These are phyloP conservation scores for Primulina huaijiensis DNA, from an alignment of 257 asterid genomes.

Conservation along the genomic window DNA sequence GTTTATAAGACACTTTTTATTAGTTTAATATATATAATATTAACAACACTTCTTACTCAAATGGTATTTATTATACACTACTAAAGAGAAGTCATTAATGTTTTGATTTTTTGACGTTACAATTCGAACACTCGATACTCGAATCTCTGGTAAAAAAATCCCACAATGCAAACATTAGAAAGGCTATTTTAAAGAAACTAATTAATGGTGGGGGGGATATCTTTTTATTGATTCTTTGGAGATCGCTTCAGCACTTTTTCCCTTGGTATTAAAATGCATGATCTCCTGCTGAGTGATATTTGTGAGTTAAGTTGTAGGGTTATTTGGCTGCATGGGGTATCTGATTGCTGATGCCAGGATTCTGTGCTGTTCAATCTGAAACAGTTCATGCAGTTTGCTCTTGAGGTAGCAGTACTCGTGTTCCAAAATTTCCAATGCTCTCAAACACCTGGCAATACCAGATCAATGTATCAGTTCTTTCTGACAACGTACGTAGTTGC, in stretches of 20 bases:
- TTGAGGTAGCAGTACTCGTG: constrained; percentile 12
- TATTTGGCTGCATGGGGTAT: constrained; percentile 52
- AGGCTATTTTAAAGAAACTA: constrained; percentile 20
- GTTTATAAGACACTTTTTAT: too few relatives aligned
- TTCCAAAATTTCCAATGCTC: constrained; percentile 79
- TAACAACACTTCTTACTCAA: too few relatives aligned
- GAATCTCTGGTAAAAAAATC: background rate
- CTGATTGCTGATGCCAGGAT: constrained; percentile 70
- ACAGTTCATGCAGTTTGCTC: background rate
- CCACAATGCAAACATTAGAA: constrained; percentile 27
- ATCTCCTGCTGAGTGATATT: background rate
- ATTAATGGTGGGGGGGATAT: background rate
- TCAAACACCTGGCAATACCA: constrained; percentile 53
- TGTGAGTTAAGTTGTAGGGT: constrained; percentile 12
- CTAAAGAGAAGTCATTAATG: background rate
- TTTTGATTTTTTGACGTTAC: background rate
- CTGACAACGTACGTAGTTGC: too few relatives aligned
- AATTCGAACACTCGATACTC: too few relatives aligned
- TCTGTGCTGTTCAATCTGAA: constrained; percentile 89
- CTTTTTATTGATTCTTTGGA: constrained; percentile 28
- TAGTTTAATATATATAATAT: too few relatives aligned
- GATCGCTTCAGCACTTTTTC: too few relatives aligned
- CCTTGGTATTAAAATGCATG: too few relatives aligned
- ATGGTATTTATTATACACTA: background rate
- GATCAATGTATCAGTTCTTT: too few relatives aligned